These are phyloP conservation scores for Purpureocillium lavendulum DNA, from an alignment of 2,329 filamentous ascomycete species.

Conservation along the genomic window DNA sequence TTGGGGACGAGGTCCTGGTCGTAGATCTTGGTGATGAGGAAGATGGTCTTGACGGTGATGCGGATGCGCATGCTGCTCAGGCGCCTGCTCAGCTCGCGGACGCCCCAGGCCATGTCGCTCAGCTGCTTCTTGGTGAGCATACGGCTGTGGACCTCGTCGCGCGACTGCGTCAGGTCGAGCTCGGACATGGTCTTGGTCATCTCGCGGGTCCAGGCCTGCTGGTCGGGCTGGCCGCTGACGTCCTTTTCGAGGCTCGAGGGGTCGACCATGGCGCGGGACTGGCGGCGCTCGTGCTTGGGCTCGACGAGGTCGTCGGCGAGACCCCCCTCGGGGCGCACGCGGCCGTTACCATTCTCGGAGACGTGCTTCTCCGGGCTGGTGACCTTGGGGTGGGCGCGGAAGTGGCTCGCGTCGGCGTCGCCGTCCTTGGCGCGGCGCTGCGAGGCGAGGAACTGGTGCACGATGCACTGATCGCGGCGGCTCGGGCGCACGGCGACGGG, in stretches of 20 bases:
- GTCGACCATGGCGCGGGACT: conserved; percentile 27
- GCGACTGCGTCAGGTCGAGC: conserved; percentile 25
- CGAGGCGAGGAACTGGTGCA: conserved; percentile 55
- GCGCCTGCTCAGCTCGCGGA: conserved; percentile 80
- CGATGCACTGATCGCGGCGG: conserved; percentile 49
- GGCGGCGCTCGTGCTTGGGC: conserved; percentile 9
- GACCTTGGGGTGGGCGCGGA: conserved; percentile 19
- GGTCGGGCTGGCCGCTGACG: conserved; percentile 45
- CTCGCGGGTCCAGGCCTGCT: conserved; percentile 44
- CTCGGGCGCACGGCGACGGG: conserved; percentile 19
- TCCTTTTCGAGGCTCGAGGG: conserved; percentile 28
- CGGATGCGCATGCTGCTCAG: conserved; percentile 76
- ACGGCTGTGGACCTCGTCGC: conserved; percentile 46
- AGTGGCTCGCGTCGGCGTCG: conserved; percentile 17
- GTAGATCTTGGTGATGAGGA: conserved; percentile 86
- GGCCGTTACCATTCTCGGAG: conserved; percentile 6
- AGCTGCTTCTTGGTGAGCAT: conserved; percentile 91
- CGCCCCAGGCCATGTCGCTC: conserved; percentile 94
- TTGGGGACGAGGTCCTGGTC: conserved; percentile 72
- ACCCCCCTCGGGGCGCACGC: conserved; percentile 8
- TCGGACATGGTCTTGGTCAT: conserved; percentile 35
- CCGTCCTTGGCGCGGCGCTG: conserved; percentile 32
- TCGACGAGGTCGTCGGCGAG: conserved; percentile 14
- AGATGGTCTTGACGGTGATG: conserved; percentile 73
- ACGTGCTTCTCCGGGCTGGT: conserved; percentile 10